These are phyloP conservation scores for Euphorbia celastroides DNA, from an alignment of 441 rosid species.

Conservation along the genomic window DNA sequence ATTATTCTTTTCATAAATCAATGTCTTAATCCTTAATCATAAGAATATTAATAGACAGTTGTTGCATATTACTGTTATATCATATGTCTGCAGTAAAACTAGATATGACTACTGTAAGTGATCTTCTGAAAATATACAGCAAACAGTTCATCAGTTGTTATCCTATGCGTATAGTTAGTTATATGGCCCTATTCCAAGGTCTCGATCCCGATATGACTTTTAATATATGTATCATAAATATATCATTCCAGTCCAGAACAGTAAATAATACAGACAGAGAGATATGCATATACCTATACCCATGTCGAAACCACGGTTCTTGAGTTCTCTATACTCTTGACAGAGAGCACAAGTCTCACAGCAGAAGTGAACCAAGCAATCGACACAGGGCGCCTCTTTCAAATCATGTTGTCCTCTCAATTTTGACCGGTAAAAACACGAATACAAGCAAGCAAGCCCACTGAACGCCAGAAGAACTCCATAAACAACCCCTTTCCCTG, in stretches of 20 bases:
- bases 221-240: too few relatives aligned
- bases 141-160: too few relatives aligned
- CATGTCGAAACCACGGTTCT: conserved; percentile 30
- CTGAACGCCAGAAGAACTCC: conserved; percentile 19
- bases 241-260: not conserved
- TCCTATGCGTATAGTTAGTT: too few relatives aligned
- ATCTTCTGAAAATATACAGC: too few relatives aligned
- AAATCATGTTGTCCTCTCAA: conserved; percentile 29
- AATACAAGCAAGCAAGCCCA: conserved; percentile 26
- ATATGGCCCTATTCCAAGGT: too few relatives aligned
- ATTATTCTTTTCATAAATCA: not conserved
- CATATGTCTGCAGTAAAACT: too few relatives aligned
- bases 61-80: too few relatives aligned
- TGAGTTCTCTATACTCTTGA: conserved; percentile 30
- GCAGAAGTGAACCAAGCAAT: conserved; percentile 30
- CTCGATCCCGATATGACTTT: too few relatives aligned
- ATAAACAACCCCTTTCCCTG: conserved; percentile 26
- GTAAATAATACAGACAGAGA: too few relatives aligned
- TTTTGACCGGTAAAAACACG: conserved; percentile 28
- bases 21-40: not conserved
- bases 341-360: conserved; percentile 29
- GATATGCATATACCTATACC: conserved; percentile 39
- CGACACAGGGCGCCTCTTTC: conserved; percentile 26
- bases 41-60: too few relatives aligned
- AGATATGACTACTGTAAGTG: too few relatives aligned